Base-by-base conservation (phyloP, 2,329 filamentous ascomycete genomes). In the Claviceps sp. region DNA sequence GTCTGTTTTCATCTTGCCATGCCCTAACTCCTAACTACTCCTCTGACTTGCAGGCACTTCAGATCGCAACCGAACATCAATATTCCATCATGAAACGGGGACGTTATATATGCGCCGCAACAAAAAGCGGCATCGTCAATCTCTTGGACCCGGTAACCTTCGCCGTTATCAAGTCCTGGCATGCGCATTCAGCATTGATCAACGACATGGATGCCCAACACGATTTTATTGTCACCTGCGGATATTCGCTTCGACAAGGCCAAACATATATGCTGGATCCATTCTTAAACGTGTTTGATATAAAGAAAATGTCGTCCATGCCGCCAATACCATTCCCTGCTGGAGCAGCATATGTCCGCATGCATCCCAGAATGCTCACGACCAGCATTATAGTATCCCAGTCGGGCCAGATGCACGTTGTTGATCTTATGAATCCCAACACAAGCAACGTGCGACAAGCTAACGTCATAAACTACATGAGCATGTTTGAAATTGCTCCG, bases 141-240 rank as follows among this genome's bases (percentile, higher is more conserved):
- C 84, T 96, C 34, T 75, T 98, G 22, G 91, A 95, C 62, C 80
- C 90, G 1, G 73, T 80, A 51, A 87, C 77, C 52, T 87, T 95
- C 62, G 78, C 80, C 43, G 77, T 95, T 5, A 74, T 93, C 59
- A 94, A 91, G 65, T 81, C 81, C 11, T 98, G 93, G 87, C 88
- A 88, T 64, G 89, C 91, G 0, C 93, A 98, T 63, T 84, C 85
- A 1, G 87, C 88, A 8, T 80, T 83, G 49, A 87, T 98, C 64
- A 95, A 89, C 66, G 91, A 97, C 65, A 96, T 98, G 87, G 93
- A 98, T 70, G 89, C 90, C 8, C 87, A 93, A 63, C 88, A 93
- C 62, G 91, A 97, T 65, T 93, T 93, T 58, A 82, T 98, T 51
- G 86, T 97, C 22, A 97, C 93, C 4, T 98, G 93, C 66, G 93